A percentile compares a stretch with the other conserved stretches of the same genome.
phyloP scores from a whole-genome alignment of 2,329 filamentous ascomycete species.

The Pseudopyricularia cyperi region DNA sequence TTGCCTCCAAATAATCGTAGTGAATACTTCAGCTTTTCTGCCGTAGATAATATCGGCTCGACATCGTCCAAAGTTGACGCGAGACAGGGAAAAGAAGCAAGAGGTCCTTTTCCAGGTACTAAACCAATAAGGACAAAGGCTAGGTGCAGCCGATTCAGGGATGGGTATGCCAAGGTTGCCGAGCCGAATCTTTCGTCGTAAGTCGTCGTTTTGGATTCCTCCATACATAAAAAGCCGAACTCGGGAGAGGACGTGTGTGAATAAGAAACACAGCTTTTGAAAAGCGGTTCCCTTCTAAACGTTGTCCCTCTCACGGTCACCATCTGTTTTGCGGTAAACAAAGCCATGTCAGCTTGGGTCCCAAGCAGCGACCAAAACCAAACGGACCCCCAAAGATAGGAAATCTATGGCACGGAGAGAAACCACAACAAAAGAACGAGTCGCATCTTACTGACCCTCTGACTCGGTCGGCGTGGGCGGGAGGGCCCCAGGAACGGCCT shows the following conservation, averaged over 20 bases:
- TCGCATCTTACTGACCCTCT: conserved; percentile 41
- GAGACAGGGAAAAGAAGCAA: no score
- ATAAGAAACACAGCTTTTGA: neutral
- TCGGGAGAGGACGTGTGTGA: neutral
- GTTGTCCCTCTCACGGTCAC: conserved; percentile 19
- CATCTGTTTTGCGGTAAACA: conserved; percentile 24
- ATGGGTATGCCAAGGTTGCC: no score
- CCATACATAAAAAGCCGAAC: neutral
- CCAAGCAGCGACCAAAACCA: neutral
- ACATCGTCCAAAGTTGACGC: no score
- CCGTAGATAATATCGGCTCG: no score
- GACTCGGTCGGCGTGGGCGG: conserved; percentile 47
- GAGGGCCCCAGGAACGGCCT: conserved; percentile 43
- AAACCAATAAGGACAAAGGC: no score
- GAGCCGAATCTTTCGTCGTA: no score
- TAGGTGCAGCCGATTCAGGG: no score
- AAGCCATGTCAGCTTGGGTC: conserved; percentile 23
- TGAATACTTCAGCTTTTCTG: no score
- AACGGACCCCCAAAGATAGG: neutral
- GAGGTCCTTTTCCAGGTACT: no score
- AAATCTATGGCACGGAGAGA: neutral
- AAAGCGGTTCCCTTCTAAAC: neutral
- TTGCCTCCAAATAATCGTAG: no score
- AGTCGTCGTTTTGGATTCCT: neutral
- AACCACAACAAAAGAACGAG: conserved; percentile 8